Base-by-base conservation (phyloP, 1,284 basidiomycete species). In the Phenoliferia sp. region DNA sequence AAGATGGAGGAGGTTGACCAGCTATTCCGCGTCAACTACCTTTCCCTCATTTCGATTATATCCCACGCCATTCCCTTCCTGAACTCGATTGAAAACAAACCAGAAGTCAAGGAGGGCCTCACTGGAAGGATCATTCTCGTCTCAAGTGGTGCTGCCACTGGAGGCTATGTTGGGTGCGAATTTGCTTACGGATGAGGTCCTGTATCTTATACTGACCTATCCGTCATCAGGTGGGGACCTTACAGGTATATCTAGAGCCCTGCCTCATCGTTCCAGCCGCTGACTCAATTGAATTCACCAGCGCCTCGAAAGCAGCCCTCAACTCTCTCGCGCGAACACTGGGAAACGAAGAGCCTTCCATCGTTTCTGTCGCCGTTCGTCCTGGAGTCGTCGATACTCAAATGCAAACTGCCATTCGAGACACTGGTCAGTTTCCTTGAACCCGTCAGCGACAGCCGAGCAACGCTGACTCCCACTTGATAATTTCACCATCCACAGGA, bases 81-180 rank as follows among this genome's bases (percentile, higher is more conserved):
- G 69, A 81, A 83, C 71, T 61, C 76, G 0, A 74, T 84, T 19
- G 66, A 68, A 5, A 56, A 58, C 17, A 69, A 78, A 2, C 75
- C 84, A 16, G 22, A 48, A 4, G 3, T 59, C 5, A 29, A 28
- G 16, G 36, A 58, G 6, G 44, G 35, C 15, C 39, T 64, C 6
- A 58, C 61, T 55, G 92, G 89, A 0, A 83, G 84, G 60, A 83
- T 92, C 36, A 82, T 94, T 22, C 89, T 93, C 72, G 84, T 93
- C 34, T 90, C 88, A 74, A 90, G 89, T 32, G 92, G 92, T 9
- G 87, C 90, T 6, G 89, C 92, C 5, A 82, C 84, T 4, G 87
- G 87, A 48, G 84, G 83, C n/a, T 83, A 77, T 0, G 79, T 85
- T 0, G 86, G 86, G 0, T 93, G 90, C 90, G 88, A 80, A n/a